Conservation (phyloP, 805 yeast species). For the Maudiozyma saulgeensis region DNA sequence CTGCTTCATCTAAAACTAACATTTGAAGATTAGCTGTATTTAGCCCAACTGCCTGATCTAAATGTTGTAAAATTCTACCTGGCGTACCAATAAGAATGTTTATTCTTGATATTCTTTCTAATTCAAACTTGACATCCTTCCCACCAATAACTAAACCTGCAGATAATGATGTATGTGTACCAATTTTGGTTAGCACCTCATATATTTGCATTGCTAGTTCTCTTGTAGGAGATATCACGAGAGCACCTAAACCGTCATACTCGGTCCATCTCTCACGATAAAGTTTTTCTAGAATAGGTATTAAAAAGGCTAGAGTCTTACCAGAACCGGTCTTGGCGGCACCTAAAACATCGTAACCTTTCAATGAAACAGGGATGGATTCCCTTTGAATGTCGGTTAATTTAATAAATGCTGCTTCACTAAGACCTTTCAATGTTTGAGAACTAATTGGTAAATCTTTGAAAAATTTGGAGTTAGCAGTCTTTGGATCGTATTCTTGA, state of each 20-base stretch:
- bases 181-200: constrained; percentile 77
- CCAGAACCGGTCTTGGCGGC: constrained; percentile 86
- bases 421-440: constrained; percentile 60
- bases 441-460: constrained; percentile 68
- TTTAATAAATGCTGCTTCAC: constrained; percentile 64
- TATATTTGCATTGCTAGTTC: constrained; percentile 87
- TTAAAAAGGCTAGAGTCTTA: constrained; percentile 75
- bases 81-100: constrained; percentile 88
- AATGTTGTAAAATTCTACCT: constrained; percentile 79
- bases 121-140: constrained; percentile 73
- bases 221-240: constrained; percentile 85
- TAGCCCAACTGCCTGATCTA: constrained; percentile 80
- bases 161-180: constrained; percentile 62
- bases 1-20: constrained; percentile 84
- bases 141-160: constrained; percentile 94
- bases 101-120: constrained; percentile 67
- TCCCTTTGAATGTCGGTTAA: constrained; percentile 82
- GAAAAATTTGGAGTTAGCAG: constrained; percentile 40
- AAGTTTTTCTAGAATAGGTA: constrained; percentile 69
- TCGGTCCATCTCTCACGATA: constrained; percentile 68
- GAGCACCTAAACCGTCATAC: constrained; percentile 79
- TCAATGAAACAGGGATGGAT: constrained; percentile 65
- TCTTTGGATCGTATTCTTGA: constrained; percentile 42
- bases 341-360: constrained; percentile 72
- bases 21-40: constrained; percentile 67